Conservation (phyloP, 192 early-diverging fungal species). For the Backusella luteola region DNA sequence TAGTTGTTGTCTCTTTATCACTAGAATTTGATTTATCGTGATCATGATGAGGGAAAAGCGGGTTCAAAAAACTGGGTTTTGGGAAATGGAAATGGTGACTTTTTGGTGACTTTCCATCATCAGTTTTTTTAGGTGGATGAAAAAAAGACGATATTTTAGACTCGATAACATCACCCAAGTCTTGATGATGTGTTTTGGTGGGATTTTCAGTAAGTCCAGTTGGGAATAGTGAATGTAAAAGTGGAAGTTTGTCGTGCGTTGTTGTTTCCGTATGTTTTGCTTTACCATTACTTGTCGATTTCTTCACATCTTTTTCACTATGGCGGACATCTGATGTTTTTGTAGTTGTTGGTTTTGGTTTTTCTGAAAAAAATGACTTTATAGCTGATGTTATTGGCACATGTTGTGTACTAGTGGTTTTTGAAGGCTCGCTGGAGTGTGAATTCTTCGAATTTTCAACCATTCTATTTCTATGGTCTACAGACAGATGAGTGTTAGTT, state of each 20-base stretch:
- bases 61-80: background rate
- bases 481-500: background rate
- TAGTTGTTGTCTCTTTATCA: background rate
- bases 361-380: background rate
- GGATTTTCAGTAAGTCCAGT: background rate
- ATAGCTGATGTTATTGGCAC: background rate
- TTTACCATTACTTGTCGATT: background rate
- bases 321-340: background rate
- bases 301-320: background rate
- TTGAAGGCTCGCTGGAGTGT: background rate
- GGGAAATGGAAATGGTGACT: background rate
- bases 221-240: background rate
- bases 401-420: background rate
- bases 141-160: background rate
- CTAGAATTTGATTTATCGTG: background rate
- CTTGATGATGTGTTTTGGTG: background rate
- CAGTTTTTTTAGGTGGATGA: background rate
- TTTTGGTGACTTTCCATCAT: background rate
- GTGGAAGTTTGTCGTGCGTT: background rate
- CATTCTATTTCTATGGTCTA: background rate
- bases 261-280: background rate
- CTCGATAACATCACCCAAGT: background rate
- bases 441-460: background rate
- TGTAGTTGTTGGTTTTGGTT: background rate
- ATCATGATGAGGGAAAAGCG: background rate